Evolutionary conservation across 2,329 filamentous ascomycete genomes (phyloP).

Genomic region (Neurospora sp.): DNA sequence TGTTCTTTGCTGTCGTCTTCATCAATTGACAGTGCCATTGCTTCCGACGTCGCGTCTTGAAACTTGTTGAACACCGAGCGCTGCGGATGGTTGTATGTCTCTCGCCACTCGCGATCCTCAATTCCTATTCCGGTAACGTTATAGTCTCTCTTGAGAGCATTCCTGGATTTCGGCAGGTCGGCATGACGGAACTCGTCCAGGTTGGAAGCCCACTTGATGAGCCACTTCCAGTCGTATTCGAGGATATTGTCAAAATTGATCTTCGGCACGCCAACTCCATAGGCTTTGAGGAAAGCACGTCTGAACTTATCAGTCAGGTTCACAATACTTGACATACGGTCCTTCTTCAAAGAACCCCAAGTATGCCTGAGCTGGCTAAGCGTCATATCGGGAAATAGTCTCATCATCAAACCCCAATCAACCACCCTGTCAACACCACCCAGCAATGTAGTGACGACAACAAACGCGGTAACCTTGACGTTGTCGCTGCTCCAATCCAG

Average conservation of each 20-base stretch:
- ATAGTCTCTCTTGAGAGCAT: slow-evolving; percentile 34
- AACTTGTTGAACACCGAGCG: slow-evolving; percentile 48
- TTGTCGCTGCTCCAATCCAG: slow-evolving; percentile 33
- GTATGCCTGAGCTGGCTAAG: slow-evolving; percentile 42
- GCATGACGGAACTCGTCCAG: slow-evolving; percentile 33
- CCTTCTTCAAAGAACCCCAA: slow-evolving; percentile 43
- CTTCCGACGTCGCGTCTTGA: slow-evolving; percentile 40
- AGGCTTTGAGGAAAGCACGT: slow-evolving; percentile 53
- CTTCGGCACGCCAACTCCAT: slow-evolving; percentile 48
- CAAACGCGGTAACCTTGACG: slow-evolving; percentile 43
- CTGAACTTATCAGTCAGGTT: slow-evolving; percentile 55
- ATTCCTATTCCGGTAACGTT: slow-evolving; percentile 26
- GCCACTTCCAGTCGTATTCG: slow-evolving; percentile 56
- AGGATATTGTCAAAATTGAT: slow-evolving; percentile 54
- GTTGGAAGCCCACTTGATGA: slow-evolving; percentile 58
- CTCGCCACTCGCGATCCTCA: slow-evolving; percentile 36
- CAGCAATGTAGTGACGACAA: slow-evolving; percentile 46
- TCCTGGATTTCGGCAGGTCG: slow-evolving; percentile 37
- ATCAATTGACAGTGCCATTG: slow-evolving; percentile 28
- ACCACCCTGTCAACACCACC: slow-evolving; percentile 50
- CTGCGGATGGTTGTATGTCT: slow-evolving; percentile 43
- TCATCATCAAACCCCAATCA: slow-evolving; percentile 50
- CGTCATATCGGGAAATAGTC: slow-evolving; percentile 43
- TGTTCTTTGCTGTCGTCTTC: slow-evolving; percentile 16
- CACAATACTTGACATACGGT: slow-evolving; percentile 42